Evolutionary conservation across 805 yeast genomes (phyloP).

Genomic region (Kazachstania africana): DNA sequence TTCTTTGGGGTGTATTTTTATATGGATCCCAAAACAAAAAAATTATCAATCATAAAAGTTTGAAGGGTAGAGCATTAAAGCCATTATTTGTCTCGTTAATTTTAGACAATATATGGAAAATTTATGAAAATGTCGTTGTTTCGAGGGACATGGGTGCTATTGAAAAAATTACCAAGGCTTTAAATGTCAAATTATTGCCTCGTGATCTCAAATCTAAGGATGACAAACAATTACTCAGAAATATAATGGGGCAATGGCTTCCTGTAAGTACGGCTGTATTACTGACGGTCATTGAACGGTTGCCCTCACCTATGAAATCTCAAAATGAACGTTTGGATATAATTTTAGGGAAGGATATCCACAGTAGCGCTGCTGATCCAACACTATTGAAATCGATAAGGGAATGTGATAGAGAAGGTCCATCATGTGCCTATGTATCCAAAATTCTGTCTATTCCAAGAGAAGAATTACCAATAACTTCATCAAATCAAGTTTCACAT

Average conservation of each 20-base stretch:
- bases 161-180: constrained; percentile 60
- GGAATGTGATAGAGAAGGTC: constrained; percentile 55
- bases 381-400: constrained; percentile 44
- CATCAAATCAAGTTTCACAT: constrained; percentile 31
- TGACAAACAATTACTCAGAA: constrained; percentile 44
- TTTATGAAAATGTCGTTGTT: constrained; percentile 59
- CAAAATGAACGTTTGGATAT: constrained; percentile 63
- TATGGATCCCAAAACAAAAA: constrained; percentile 84
- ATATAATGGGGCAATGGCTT: constrained; percentile 84
- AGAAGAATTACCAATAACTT: constrained; percentile 58
- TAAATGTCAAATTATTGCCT: constrained; percentile 57
- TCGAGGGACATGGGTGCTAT: constrained; percentile 60
- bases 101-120: constrained; percentile 84
- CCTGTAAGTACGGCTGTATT: constrained; percentile 83
- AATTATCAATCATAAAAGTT: constrained; percentile 53
- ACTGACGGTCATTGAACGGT: constrained; percentile 68
- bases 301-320: constrained; percentile 75
- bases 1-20: constrained; percentile 93
- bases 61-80: constrained; percentile 51
- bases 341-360: constrained; percentile 35
- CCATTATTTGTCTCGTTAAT: constrained; percentile 83
- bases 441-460: constrained; percentile 82
- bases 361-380: constrained; percentile 31
- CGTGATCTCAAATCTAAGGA: constrained; percentile 77
- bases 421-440: constrained; percentile 69